Evolutionary conservation across 495 filamentous ascomycete genomes (phyloP).

Genomic region (Parathielavia hyrcaniae): DNA sequence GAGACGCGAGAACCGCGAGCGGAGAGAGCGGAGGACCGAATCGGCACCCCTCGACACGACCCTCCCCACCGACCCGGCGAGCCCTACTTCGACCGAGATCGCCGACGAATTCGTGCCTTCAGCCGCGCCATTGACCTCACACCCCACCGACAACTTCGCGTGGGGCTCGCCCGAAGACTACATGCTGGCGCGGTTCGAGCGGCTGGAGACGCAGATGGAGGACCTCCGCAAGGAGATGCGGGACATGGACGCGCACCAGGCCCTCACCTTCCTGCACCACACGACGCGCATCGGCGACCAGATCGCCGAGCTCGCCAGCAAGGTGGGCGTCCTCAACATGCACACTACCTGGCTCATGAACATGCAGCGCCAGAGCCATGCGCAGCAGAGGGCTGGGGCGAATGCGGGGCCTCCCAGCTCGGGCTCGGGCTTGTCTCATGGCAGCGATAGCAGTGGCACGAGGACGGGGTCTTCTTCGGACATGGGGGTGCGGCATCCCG

Average conservation of each 20-base stretch:
- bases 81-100: neutral
- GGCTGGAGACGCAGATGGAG: slow-evolving; percentile 43
- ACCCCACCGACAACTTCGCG: slow-evolving; percentile 4
- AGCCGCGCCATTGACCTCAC: too few relatives aligned
- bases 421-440: neutral
- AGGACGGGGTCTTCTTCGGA: neutral
- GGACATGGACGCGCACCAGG: slow-evolving; percentile 45
- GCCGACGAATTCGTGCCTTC: neutral
- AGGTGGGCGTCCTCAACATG: slow-evolving; percentile 47
- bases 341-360: slow-evolving; percentile 53
- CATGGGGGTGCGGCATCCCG: neutral
- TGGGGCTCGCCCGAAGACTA: slow-evolving; percentile 28
- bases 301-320: slow-evolving; percentile 47
- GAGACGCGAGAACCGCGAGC: neutral
- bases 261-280: slow-evolving; percentile 46
- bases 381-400: slow-evolving; percentile 16
- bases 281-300: slow-evolving; percentile 47
- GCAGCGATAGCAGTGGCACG: neutral
- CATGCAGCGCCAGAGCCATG: slow-evolving; percentile 24
- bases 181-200: slow-evolving; percentile 45
- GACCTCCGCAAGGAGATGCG: slow-evolving; percentile 39
- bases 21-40: neutral
- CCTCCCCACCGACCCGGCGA: neutral
- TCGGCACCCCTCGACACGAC: neutral
- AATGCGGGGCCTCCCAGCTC: neutral